Evolutionary conservation across 208 protist species (phyloP), one percentile per base, ranked within the genome.

Genomic region (Herpetomonas muscarum): DNA sequence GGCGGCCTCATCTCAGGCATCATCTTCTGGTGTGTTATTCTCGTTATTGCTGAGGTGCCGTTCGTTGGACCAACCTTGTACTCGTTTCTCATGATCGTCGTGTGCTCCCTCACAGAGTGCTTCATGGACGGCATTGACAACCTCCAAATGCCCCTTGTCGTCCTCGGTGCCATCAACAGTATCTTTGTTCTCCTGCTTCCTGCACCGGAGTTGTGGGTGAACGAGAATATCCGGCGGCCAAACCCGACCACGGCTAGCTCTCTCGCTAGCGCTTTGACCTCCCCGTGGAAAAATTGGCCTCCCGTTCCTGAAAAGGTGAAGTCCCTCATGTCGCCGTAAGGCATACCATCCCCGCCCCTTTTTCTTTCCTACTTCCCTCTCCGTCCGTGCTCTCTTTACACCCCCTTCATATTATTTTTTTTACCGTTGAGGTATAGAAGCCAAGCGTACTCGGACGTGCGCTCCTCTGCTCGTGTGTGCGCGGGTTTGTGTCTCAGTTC

Each of bases 81-180:
- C 30, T 79, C 80, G 10, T 86, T 88, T 58, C 47, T 70, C 17
- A 79, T 92, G 66, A 74, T 92, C n/a, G 59, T 74, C 26, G 63
- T 81, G 3, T 87, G 78, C 72, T 86, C 84, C 2, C 30, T 92
- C 31, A 81, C 81, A 1, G 90, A 96, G 64, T 92, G 84, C 52
- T 89, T 96, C 55, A 88, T 84, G 52, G 82, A 96, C 49, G 86
- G 84, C 19, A 78, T 96, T 42, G 90, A 96, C 53, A 96, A 96
- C 39, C 62, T 96, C 19, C 85, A 96, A 67, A 68, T 96, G 29
- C 90, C 90, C 7, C 51, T 96, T n/a, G 79, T 92, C 24, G 72
- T 92, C 41, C 57, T 90, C 24, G 83, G 76, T n/a, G 79, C 73
- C 0, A 72, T 88, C 12, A 74, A 74, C 37, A 86, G 75, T 51